Base-by-base conservation (phyloP, 345 rosid species). In the Salix udensis region DNA sequence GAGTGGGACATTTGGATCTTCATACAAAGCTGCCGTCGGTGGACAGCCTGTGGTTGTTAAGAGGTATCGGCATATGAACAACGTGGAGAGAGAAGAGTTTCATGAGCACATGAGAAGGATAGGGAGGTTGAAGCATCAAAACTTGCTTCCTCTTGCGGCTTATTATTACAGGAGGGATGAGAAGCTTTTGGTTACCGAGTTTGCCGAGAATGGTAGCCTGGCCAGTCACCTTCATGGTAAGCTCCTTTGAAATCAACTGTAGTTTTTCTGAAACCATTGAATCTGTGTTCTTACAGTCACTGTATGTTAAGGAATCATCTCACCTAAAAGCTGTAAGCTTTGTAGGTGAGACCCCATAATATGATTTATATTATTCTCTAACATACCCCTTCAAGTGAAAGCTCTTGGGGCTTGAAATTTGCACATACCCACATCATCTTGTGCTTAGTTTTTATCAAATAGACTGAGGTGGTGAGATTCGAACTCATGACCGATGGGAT, bases 1-100 rank as follows among this genome's bases (percentile, higher is more conserved):
- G 40, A 92, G 97, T 74, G 97, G 95, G 67, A 89, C 89, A 37
- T 92, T 89, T 67, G 95, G 97, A 36, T 85, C 93, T 71, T 91
- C 97, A 4, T 92, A 89, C 66, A 92, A 92, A 77, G 90, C 97
- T 10, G 84, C 88, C 37, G 37, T 44, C 66, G 65, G 53, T 2
- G 89, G 87, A 7, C 72, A 73, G 55, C 70, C 83, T 1, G n/a
- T 88, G 65, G 97, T 92, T 55, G 97, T 91, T 67, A 92, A 92
- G 88, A 86, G 93, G 87, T 92, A 90, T 65, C 87, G 89, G 75
- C 90, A 89, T 69, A 92, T 92, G 97, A 92, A 81, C 75, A 85
- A 82, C 40, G 86, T 90, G 0, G 91, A 92, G n/a, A 82, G 89
- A 80, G 92, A 89, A 24, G 93, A 88, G 70, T 90, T 89, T 75